Base-by-base conservation (phyloP, 768 basidiomycete species). In the Mycena indigotica region DNA sequence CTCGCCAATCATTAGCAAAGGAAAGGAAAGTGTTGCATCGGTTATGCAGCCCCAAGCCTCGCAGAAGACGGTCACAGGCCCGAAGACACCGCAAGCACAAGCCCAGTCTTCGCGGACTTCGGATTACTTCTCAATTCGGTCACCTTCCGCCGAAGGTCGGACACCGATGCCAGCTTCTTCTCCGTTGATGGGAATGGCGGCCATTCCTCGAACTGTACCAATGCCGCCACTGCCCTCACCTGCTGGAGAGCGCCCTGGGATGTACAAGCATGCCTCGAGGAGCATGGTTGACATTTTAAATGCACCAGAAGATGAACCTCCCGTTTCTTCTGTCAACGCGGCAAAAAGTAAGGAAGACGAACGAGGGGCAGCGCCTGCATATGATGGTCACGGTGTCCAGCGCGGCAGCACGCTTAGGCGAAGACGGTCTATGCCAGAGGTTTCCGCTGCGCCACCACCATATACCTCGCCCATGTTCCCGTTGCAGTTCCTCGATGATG, bases 391-490 rank as follows among this genome's bases (percentile, higher is more conserved):
- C 59, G 76, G 5, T 74, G 76, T 56, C 12, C 40, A 30, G 28
- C 57, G 57, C 19, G 48, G 24, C 19, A 50, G 58, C 55, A 63
- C 62, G 30, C 10, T 63, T 25, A 63, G 57, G 28, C 77, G 86
- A n/a, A 80, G 81, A 28, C 80, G 84, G 19, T 91, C 90, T 29
- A 82, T 91, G 79, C 90, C 88, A 1, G 86, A 79, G 35, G 89
- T 84, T 67, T 83, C 74, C 48, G 78, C 81, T 3, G 75, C 78
- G 24, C 89, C 89, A 17, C 89, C 90, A 1, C 88, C 89, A 0
- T 91, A 89, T 64, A 87, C 86, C 13, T 19, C 58, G 15, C 61
- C 57, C 10, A 62, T 75, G 5, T 82, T 83, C 65, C 57, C 66
- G 24, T 72, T 73, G 24, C 66, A 49, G 28, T 54, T 44, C 44